Conservation (phyloP, 768 basidiomycete genomes). For the Amanita brunnescens region DNA sequence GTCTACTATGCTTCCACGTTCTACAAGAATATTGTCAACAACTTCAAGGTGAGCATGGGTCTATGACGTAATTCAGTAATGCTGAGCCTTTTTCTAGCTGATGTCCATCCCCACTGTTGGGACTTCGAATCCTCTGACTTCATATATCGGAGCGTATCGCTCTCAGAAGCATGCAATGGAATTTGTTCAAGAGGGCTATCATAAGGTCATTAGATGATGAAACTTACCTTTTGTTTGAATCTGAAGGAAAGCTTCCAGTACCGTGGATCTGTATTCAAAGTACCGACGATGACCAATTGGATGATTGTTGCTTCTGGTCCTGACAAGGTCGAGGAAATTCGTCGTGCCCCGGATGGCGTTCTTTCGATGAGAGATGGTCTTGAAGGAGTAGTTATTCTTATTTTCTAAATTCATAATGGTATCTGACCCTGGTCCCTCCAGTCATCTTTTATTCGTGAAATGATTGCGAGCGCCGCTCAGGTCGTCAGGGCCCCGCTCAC, state of each 20-base stretch:
- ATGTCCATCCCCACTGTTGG: not conserved
- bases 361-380: slow-evolving; percentile 33
- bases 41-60: not conserved
- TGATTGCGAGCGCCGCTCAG: slow-evolving; percentile 13
- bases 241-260: slow-evolving; percentile 11
- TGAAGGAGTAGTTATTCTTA: slow-evolving; percentile 10
- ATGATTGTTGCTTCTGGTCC: slow-evolving; percentile 32
- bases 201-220: slow-evolving; percentile 14
- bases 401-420: not conserved
- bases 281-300: slow-evolving; percentile 37
- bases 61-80: not conserved
- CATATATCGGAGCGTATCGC: slow-evolving; percentile 18
- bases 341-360: slow-evolving; percentile 33
- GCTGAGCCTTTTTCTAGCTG: not conserved
- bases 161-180: slow-evolving; percentile 14
- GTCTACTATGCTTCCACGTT: not conserved
- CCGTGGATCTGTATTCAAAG: slow-evolving; percentile 28
- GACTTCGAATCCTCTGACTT: slow-evolving; percentile 13
- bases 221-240: not conserved
- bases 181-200: slow-evolving; percentile 25
- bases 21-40: not conserved
- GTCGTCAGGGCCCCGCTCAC: slow-evolving; percentile 19
- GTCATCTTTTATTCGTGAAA: slow-evolving; percentile 22
- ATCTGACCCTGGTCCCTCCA: slow-evolving; percentile 18
- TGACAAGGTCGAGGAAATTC: slow-evolving; percentile 33